Evolutionary conservation across 306 rosid species (phyloP).

Genomic region (Cucumis sativus): DNA sequence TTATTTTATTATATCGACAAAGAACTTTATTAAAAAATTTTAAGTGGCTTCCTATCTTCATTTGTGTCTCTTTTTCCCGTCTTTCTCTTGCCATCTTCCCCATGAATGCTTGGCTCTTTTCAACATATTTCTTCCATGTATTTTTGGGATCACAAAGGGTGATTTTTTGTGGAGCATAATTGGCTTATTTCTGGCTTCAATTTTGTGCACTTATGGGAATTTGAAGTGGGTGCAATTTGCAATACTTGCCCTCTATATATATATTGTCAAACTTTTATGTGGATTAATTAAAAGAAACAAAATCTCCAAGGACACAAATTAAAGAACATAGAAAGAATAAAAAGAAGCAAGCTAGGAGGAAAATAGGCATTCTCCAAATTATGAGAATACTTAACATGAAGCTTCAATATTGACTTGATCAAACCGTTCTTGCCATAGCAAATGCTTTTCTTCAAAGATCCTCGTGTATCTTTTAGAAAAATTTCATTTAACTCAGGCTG

Average conservation of each 20-base stretch:
- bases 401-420: background rate
- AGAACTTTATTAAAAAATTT: background rate
- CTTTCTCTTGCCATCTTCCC: background rate
- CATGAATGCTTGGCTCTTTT: background rate
- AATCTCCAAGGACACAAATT: background rate
- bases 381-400: background rate
- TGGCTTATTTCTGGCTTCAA: background rate
- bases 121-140: background rate
- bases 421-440: background rate
- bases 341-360: background rate
- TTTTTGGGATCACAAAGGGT: background rate
- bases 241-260: background rate
- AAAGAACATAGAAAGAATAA: background rate
- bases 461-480: background rate
- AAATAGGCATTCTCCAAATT: background rate
- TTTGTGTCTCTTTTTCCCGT: background rate
- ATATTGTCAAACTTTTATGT: background rate
- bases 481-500: background rate
- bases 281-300: background rate
- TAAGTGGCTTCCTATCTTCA: background rate
- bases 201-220: background rate
- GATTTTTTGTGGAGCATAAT: background rate
- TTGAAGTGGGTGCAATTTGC: background rate
- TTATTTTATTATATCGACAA: background rate
- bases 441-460: background rate